Percentiles rank a stretch among this genome's conserved stretches.
Conservation (phyloP, 768 basidiomycete genomes). For the Panaeolus papilionaceus region DNA sequence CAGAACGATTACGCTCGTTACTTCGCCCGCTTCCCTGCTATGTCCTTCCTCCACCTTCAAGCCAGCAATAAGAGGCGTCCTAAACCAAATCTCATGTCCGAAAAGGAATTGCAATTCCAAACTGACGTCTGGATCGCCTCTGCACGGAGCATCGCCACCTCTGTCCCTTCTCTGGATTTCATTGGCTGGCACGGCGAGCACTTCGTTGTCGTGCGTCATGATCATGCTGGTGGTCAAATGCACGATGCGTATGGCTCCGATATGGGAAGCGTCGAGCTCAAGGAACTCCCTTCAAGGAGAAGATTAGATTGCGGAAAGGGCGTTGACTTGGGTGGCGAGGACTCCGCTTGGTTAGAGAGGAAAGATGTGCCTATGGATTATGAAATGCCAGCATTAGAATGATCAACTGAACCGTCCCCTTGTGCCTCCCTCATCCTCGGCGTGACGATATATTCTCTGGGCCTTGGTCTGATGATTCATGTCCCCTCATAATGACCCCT, state of each 20-base stretch:
- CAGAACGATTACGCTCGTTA: constrained; percentile 60
- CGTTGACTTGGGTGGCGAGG: constrained; percentile 66
- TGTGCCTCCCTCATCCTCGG: no score
- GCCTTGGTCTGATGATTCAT: neutral
- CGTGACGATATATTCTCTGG: no score
- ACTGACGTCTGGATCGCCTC: constrained; percentile 60
- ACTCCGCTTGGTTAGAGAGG: constrained; percentile 70
- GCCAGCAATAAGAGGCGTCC: constrained; percentile 52
- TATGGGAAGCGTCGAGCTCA: constrained; percentile 48
- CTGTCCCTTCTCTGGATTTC: constrained; percentile 63
- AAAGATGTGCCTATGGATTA: constrained; percentile 82
- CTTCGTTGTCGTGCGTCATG: constrained; percentile 61
- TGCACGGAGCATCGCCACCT: constrained; percentile 55
- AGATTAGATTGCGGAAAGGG: constrained; percentile 69
- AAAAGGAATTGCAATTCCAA: constrained; percentile 63
- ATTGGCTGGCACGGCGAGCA: constrained; percentile 79
- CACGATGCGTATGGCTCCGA: constrained; percentile 7
- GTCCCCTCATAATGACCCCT: neutral
- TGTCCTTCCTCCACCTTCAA: constrained; percentile 68
- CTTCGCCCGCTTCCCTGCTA: constrained; percentile 53
- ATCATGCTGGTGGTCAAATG: constrained; percentile 10
- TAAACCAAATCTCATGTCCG: constrained; percentile 61
- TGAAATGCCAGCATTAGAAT: constrained; percentile 56
- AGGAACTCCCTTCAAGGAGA: constrained; percentile 64
- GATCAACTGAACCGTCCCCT: neutral